Base-by-base conservation (phyloP, 176 grass and related monocot species). In the Dactylis glomerata region DNA sequence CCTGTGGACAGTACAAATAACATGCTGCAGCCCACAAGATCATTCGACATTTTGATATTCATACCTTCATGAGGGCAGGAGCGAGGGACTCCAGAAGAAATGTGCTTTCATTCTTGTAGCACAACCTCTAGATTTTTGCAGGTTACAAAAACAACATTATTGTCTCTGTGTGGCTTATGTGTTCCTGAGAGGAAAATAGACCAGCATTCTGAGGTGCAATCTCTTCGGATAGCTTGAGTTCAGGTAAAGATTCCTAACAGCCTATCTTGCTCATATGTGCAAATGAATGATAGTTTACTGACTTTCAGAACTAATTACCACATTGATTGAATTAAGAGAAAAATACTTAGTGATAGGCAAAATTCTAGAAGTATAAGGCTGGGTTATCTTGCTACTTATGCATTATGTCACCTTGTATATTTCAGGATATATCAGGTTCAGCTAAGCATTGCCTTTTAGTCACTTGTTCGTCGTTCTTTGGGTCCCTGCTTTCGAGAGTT, bases 151-250 rank as follows among this genome's bases (percentile, higher is more conserved):
- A 23, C 23, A 7, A 51, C 56, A 46, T 85, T 88, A 64, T 44
- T 85, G 33, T 72, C 85, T 47, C 22, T 82, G 13, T 70, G 81
- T 36, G 70, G 68, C 28, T 65, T 85, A 57, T 86, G 75, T 82
- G 37, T 77, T 42, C 56, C 54, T 71, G 47, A 51, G 51, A 92
- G 80, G 77, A 94, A 90, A 82, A 56, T 88, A 55, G 57, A 80
- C 34, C 63, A 90, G 10, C 87, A 87, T 81, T 83, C 83, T 24
- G 83, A 81, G 22, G 30, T 90, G 15, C 63, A 81, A 42, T 81
- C 72, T 68, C 77, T 89, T 70, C 68, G 52, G 44, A 78, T 92
- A 74, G 41, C 68, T 51, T 72, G 82, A 24, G 58, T 94, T 87
- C 83, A 94, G 92, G 92, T 97, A 84, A 73, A 19, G 32, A 28